phyloP scores from a whole-genome alignment of 2,329 filamentous ascomycete genomes.

The Rhynchosporium graminicola region DNA sequence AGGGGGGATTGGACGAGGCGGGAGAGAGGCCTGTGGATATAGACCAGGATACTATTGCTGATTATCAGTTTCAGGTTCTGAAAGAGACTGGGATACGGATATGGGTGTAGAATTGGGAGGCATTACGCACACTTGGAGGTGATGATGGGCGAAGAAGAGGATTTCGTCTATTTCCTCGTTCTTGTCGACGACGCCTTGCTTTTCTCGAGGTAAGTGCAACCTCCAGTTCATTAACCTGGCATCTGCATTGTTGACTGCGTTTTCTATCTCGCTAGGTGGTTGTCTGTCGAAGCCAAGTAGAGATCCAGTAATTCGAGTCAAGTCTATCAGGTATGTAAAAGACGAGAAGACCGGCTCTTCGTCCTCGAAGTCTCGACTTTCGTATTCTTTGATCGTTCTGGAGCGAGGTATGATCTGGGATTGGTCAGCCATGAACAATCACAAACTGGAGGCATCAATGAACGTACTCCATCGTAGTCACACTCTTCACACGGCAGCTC shows the following conservation, averaged over 20 bases:
- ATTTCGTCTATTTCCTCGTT: conserved; percentile 44
- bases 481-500: conserved; percentile 46
- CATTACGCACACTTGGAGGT: conserved; percentile 42
- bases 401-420: conserved; percentile 42
- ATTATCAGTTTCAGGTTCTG: conserved; percentile 4
- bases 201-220: conserved; percentile 44
- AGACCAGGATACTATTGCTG: conserved; percentile 26
- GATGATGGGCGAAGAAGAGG: conserved; percentile 42
- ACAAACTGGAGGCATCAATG: conserved; percentile 8
- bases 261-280: conserved; percentile 31
- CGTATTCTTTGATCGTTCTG: conserved; percentile 42
- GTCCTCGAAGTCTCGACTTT: conserved; percentile 41
- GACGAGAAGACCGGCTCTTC: conserved; percentile 44
- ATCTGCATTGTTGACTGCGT: conserved; percentile 42
- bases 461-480: conserved; percentile 46
- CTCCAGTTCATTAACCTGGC: conserved; percentile 44
- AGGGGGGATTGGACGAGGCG: conserved; percentile 30
- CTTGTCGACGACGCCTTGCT: conserved; percentile 43
- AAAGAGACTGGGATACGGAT: background rate
- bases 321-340: conserved; percentile 44
- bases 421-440: conserved; percentile 19
- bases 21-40: conserved; percentile 35
- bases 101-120: background rate
- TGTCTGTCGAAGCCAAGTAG: conserved; percentile 39
- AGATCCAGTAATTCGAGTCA: conserved; percentile 42